These are phyloP conservation scores for Podaxis sp. DNA, from an alignment of 768 basidiomycete species.

Conservation along the genomic window DNA sequence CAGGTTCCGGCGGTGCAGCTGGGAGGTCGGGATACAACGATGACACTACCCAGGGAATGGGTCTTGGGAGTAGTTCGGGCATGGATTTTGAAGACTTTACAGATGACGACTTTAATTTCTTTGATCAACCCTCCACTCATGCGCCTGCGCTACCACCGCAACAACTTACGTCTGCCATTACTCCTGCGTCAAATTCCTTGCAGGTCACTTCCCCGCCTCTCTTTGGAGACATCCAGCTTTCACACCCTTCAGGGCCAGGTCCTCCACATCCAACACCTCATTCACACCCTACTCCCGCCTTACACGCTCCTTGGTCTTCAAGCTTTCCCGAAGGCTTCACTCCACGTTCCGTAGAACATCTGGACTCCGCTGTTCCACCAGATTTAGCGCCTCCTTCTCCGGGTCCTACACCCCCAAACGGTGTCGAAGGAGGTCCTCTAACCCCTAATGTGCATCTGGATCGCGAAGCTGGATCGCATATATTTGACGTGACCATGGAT, in stretches of 20 bases:
- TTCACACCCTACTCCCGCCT: slow-evolving; percentile 13
- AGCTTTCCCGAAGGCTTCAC: slow-evolving; percentile 27
- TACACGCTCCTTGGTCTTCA: slow-evolving; percentile 9
- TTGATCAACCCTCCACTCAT: slow-evolving; percentile 55
- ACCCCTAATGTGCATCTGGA: slow-evolving; percentile 57
- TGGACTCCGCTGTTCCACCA: slow-evolving; percentile 28
- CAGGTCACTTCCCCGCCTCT: slow-evolving; percentile 17
- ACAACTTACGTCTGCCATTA: slow-evolving; percentile 7
- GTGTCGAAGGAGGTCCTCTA: slow-evolving; percentile 39
- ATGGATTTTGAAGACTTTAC: slow-evolving; percentile 70
- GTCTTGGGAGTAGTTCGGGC: slow-evolving; percentile 28
- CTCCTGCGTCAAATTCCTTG: neutral
- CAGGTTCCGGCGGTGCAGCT: slow-evolving; percentile 23
- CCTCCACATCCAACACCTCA: slow-evolving; percentile 17
- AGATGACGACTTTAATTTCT: slow-evolving; percentile 89
- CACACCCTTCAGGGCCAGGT: slow-evolving; percentile 23
- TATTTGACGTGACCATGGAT: slow-evolving; percentile 22
- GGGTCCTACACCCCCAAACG: slow-evolving; percentile 44
- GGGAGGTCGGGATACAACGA: slow-evolving; percentile 17
- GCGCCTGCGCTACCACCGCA: slow-evolving; percentile 14
- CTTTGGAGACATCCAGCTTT: slow-evolving; percentile 25
- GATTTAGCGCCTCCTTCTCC: slow-evolving; percentile 54
- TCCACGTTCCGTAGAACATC: slow-evolving; percentile 26
- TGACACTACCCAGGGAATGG: slow-evolving; percentile 34
- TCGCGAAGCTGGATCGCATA: slow-evolving; percentile 15